These are phyloP conservation scores for Physaria fendleri DNA, from an alignment of 345 rosid species.

Conservation along the genomic window DNA sequence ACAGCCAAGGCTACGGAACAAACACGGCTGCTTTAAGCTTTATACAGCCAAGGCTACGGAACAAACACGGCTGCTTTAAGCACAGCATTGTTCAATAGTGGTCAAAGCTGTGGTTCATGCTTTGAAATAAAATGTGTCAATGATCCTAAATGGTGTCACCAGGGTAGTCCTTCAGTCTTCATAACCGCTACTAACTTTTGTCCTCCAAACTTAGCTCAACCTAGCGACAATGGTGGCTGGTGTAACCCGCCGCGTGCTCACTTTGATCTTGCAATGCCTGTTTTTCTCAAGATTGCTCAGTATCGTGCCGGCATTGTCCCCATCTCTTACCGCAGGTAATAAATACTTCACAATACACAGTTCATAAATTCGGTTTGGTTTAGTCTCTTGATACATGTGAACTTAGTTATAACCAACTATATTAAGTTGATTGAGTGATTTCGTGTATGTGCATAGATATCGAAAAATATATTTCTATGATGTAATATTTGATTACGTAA, in stretches of 20 bases:
- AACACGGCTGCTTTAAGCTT: slow-evolving; percentile 72
- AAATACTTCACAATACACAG: no score
- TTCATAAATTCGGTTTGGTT: no score
- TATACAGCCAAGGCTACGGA: slow-evolving; percentile 72
- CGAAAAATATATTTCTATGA: no score
- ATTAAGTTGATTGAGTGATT: no score
- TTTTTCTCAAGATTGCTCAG: slow-evolving; percentile 42
- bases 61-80: slow-evolving; percentile 74
- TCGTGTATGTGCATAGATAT: no score
- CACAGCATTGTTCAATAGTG: slow-evolving; percentile 68
- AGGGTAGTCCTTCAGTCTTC: slow-evolving; percentile 57
- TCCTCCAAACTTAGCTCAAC: slow-evolving; percentile 46
- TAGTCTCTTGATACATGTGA: no score
- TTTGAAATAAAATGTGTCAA: slow-evolving; percentile 61
- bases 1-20: slow-evolving; percentile 71
- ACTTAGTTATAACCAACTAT: no score
- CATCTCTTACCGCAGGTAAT: slow-evolving; percentile 39
- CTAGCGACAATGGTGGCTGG: slow-evolving; percentile 76
- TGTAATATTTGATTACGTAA: no score
- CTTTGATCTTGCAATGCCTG: slow-evolving; percentile 36
- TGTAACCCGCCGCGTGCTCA: slow-evolving; percentile 73
- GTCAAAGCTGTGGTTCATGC: slow-evolving; percentile 59
- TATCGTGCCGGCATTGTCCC: slow-evolving; percentile 77
- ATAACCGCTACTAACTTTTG: slow-evolving; percentile 71
- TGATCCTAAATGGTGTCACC: slow-evolving; percentile 62